Base-by-base conservation (phyloP, 176 grass and related monocot species). In the Miscanthus lutarioriparius region DNA sequence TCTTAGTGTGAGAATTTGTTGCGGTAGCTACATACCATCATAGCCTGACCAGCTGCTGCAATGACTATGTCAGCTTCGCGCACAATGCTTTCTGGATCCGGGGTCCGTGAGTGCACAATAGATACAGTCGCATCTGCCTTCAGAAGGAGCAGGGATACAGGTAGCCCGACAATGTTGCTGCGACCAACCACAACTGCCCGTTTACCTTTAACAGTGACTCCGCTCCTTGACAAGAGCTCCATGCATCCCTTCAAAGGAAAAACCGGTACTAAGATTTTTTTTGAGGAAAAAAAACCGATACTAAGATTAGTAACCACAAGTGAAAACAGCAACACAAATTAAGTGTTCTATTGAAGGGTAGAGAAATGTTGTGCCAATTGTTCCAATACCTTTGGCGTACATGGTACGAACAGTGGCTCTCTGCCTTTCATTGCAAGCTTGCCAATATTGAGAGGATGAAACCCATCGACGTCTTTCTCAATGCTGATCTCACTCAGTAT, bases 381-480 rank as follows among this genome's bases (percentile, higher is more conserved):
- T 47, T 43, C 33, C 17, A 28, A 67, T 93, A 98, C 96, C 92
- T 95, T 98, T 35, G 96, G 96, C 0, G 92, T 98, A 48, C 96
- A 98, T 38, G 96, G 96, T 65, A 90, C 25, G 47, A 93, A 98
- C 27, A 98, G 80, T 23, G 96, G 96, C 15, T 98, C 81, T 86
- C 96, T 91, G 15, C 93, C 96, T 92, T 98, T 94, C 96, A 98
- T 98, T 80, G 93, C 96, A 17, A 98, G 96, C 63, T 95, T 95
- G 47, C 96, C 96, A 76, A 95, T 95, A 87, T 98, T 98, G 70
- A 98, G 78, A 70, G 96, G 96, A 90, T 98, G 96, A 83, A 98
- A 98, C 28, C 96, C 96, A 82, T 98, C 96, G 0, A 98, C 96
- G 81, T 98, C 96, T 89, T 98, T 98, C 45, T 96, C 89, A 36